Percentiles rank a stretch among this genome's conserved stretches.
Evolutionary conservation across 2,329 filamentous ascomycete genomes (phyloP).

Genomic region (Calonectria montana): DNA sequence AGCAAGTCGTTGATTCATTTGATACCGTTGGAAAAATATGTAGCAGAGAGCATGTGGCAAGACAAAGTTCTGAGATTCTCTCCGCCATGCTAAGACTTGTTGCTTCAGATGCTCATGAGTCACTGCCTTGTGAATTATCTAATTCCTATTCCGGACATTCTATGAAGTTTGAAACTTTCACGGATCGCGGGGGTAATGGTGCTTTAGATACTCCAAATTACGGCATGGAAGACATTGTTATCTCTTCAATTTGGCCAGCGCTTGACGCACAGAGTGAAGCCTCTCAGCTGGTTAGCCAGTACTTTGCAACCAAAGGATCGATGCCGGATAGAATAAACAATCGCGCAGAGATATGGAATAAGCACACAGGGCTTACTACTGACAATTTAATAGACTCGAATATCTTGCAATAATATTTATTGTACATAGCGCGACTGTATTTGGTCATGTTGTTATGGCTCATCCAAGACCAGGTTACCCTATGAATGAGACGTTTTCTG

Average conservation of each 20-base stretch:
- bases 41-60: constrained; percentile 16
- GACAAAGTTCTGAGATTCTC: constrained; percentile 19
- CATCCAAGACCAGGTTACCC: neutral
- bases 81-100: constrained; percentile 1
- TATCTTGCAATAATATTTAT: neutral
- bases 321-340: neutral
- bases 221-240: constrained; percentile 22
- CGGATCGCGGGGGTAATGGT: neutral
- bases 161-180: neutral
- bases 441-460: neutral
- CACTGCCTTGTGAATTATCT: too few species aligned
- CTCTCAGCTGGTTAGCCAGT: neutral
- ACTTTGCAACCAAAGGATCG: neutral
- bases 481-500: neutral
- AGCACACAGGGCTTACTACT: neutral
- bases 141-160: neutral
- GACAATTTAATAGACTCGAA: constrained; percentile 18
- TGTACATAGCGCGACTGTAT: neutral
- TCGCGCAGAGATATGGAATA: neutral
- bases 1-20: constrained; percentile 25
- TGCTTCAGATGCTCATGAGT: neutral
- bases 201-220: neutral
- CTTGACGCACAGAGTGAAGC: constrained; percentile 18
- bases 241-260: constrained; percentile 15
- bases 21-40: neutral